These are phyloP conservation scores for Penicillium fuscoglaucum DNA, from an alignment of 2,329 filamentous ascomycete species.

Conservation along the genomic window DNA sequence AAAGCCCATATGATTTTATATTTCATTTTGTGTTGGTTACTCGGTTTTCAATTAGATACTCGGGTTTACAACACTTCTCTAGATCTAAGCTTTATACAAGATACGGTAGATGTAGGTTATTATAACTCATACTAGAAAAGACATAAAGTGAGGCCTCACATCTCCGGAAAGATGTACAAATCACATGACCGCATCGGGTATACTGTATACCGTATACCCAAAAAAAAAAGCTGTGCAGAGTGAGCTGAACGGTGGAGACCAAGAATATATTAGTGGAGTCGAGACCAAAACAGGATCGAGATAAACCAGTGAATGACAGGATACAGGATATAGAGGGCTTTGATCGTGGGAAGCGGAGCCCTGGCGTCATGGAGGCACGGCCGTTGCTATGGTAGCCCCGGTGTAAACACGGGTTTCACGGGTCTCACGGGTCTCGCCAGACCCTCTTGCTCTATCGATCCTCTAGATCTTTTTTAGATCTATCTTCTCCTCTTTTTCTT, in stretches of 20 bases:
- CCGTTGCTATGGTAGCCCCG: constrained; percentile 41
- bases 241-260: constrained; percentile 29
- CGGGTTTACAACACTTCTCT: background rate
- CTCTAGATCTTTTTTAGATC: constrained; percentile 21
- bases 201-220: background rate
- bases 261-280: constrained; percentile 18
- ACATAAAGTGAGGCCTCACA: background rate
- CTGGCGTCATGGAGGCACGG: constrained; percentile 25
- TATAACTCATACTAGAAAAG: too few species aligned
- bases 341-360: constrained; percentile 18
- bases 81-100: background rate
- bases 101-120: background rate
- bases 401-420: constrained; percentile 36
- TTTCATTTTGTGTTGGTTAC: background rate
- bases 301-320: constrained; percentile 6
- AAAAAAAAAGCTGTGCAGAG: background rate
- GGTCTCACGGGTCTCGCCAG: constrained; percentile 18
- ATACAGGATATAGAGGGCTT: constrained; percentile 11
- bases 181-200: constrained; percentile 2
- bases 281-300: constrained; percentile 14
- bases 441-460: constrained; percentile 23
- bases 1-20: background rate
- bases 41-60: background rate
- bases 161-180: background rate
- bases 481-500: constrained; percentile 9